Evolutionary conservation across 2,329 filamentous ascomycete species (phyloP).

Genomic region (Aspergillus luchuensis): DNA sequence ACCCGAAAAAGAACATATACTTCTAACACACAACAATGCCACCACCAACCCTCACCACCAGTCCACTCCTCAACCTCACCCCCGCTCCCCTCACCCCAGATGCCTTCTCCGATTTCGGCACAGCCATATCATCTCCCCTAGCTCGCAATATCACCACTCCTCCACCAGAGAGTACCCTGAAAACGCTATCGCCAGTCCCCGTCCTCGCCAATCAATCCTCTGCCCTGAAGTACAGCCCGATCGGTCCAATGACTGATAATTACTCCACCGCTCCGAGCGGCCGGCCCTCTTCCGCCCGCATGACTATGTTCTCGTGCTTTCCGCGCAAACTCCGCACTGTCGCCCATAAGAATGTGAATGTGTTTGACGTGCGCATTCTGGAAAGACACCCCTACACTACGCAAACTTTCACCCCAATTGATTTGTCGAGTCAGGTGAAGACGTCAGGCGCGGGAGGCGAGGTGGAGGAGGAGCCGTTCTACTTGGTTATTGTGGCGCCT

Average conservation of each 20-base stretch:
- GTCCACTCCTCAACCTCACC: constrained; percentile 51
- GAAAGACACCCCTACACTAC: constrained; percentile 93
- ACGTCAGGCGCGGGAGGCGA: constrained; percentile 18
- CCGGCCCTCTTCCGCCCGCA: constrained; percentile 59
- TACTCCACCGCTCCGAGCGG: constrained; percentile 57
- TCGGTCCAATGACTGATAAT: constrained; percentile 71
- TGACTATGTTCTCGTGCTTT: constrained; percentile 89
- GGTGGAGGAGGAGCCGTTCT: constrained; percentile 46
- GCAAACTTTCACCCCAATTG: constrained; percentile 86
- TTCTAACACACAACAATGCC: constrained; percentile 27
- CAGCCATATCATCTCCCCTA: constrained; percentile 74
- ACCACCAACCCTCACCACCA: constrained; percentile 34
- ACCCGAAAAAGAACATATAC: too few species aligned
- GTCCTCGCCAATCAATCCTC: constrained; percentile 80
- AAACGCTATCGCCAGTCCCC: constrained; percentile 50
- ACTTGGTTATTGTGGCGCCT: constrained; percentile 88
- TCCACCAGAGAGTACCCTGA: constrained; percentile 50
- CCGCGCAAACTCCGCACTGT: constrained; percentile 58
- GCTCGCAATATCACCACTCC: constrained; percentile 53
- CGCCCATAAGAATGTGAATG: neutral
- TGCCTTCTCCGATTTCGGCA: constrained; percentile 77
- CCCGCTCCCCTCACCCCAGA: constrained; percentile 68
- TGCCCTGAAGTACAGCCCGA: constrained; percentile 81
- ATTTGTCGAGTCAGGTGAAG: constrained; percentile 43
- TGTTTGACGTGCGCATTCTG: constrained; percentile 71